Base-by-base conservation (phyloP, 2,329 filamentous ascomycete genomes). In the Fusarium aywerte region DNA sequence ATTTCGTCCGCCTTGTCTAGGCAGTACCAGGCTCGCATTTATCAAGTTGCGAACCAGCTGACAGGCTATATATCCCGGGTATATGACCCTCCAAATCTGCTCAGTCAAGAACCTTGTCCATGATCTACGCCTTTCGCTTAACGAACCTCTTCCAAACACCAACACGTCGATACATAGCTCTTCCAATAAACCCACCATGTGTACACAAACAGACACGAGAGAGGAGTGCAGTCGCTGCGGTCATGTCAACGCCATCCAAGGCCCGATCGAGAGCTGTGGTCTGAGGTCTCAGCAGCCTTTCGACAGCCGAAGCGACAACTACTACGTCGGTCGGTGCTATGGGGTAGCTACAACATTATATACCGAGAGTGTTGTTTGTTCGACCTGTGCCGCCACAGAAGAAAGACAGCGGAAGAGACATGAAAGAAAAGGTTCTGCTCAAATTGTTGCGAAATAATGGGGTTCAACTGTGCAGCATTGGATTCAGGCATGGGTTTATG, bases 11-110 rank as follows among this genome's bases (percentile, higher is more conserved):
- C 65, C 65, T 68, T 39, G 51, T 38, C 43, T 39, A 62, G 65
- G 65, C 65, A 68, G 60, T 52, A 62, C 48, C 40, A 42, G 48
- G 44, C 48, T 51, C 35, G 23, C 40, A 51, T 47, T 60, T 54
- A 58, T 62, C 51, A 66, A 44, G 47, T 56, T 69, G 62, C 65
- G 51, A 52, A 58, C 65, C 65, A 66, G 61, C 61, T 69, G 61
- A 66, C 51, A 31, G 33, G 38, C 35, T 69, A 58, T 62, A 68
- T 68, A 64, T 64, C 27, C 16, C 43, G 52, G 58, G 48, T 21
- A 43, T 51, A 48, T 12, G 47, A 57, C 38, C 58, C 63, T 60
- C 58, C 35, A 53, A 38, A 11, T 18, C 33, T 31, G 23, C 9
- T 25, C 43, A 21, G 29, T 16, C 49, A 31, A 32, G 29, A 39